Conservation (phyloP, 495 filamentous ascomycete species). For the Penicillium ochrochloron region DNA sequence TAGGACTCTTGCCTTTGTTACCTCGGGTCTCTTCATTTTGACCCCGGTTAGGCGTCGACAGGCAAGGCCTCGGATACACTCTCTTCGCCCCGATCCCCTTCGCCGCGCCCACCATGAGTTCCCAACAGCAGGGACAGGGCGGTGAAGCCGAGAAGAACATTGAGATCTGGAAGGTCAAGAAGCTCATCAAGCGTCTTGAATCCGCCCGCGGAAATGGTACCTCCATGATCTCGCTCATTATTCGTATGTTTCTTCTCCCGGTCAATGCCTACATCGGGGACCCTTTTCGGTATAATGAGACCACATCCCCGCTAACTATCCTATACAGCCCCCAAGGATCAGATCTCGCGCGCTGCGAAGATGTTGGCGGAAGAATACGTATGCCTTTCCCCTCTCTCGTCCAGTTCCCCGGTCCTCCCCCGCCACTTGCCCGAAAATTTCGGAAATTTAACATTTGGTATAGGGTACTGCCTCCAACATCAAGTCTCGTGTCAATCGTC, state of each 20-base stretch:
- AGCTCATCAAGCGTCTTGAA: constrained; percentile 94
- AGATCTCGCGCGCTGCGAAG: constrained; percentile 93
- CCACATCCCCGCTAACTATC: constrained; percentile 21
- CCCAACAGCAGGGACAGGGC: constrained; percentile 79
- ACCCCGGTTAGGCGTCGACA: constrained; percentile 33
- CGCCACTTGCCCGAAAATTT: constrained; percentile 6
- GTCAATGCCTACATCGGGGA: neutral
- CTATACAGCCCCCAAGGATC: constrained; percentile 86
- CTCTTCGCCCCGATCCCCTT: constrained; percentile 39
- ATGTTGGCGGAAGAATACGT: constrained; percentile 99
- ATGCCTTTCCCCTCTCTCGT: constrained; percentile 39
- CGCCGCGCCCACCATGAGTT: constrained; percentile 77
- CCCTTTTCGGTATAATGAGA: neutral
- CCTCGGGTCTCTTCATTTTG: constrained; percentile 28
- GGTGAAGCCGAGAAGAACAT: constrained; percentile 96
- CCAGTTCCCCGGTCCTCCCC: neutral
- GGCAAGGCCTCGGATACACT: constrained; percentile 33
- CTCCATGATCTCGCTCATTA: constrained; percentile 98
- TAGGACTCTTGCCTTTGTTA: constrained; percentile 27
- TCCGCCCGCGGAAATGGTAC: constrained; percentile 94
- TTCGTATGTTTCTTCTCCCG: constrained; percentile 63
- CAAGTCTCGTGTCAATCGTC: constrained; percentile 97
- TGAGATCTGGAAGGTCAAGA: constrained; percentile 89
- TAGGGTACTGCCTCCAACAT: constrained; percentile 98
- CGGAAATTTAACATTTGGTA: neutral